phyloP scores from a whole-genome alignment of 345 rosid genomes.

The Sisymbrium irio region DNA sequence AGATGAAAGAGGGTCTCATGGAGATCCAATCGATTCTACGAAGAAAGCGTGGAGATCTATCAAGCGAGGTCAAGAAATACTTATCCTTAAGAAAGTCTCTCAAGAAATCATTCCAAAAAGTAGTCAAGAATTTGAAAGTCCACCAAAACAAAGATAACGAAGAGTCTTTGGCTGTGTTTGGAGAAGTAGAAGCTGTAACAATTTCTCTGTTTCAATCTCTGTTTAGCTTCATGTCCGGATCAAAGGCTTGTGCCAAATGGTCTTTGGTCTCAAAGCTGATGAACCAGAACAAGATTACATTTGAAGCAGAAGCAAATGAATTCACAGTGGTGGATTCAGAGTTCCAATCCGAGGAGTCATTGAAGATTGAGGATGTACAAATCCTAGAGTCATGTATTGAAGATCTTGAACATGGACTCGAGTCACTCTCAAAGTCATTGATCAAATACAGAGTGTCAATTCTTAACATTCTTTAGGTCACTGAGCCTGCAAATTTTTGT shows the following conservation, averaged over 20 bases:
- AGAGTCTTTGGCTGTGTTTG: conserved; percentile 15
- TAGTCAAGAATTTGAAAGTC: conserved; percentile 23
- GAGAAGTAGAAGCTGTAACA: conserved; percentile 37
- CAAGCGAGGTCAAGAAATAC: conserved; percentile 14
- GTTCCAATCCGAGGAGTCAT: conserved; percentile 19
- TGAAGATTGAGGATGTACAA: conserved; percentile 18
- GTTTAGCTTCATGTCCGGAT: conserved; percentile 36
- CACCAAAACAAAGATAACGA: neutral
- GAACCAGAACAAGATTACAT: conserved; percentile 27
- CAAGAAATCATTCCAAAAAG: conserved; percentile 23
- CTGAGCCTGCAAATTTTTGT: neutral
- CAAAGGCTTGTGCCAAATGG: conserved; percentile 28
- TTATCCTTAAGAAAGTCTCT: conserved; percentile 26
- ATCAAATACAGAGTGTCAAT: conserved; percentile 39
- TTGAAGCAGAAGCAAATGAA: conserved; percentile 36
- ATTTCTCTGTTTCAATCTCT: conserved; percentile 37
- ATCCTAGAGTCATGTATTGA: conserved; percentile 37
- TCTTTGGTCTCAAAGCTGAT: conserved; percentile 42
- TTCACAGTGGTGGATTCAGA: conserved; percentile 31
- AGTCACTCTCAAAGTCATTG: conserved; percentile 36
- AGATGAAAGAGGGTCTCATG: conserved; percentile 24
- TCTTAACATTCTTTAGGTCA: conserved; percentile 37
- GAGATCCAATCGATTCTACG: conserved; percentile 32
- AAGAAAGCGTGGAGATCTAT: conserved; percentile 18
- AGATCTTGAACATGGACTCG: conserved; percentile 44